Evolutionary conservation across 345 rosid species (phyloP).

Genomic region (Hevea brasiliensis): DNA sequence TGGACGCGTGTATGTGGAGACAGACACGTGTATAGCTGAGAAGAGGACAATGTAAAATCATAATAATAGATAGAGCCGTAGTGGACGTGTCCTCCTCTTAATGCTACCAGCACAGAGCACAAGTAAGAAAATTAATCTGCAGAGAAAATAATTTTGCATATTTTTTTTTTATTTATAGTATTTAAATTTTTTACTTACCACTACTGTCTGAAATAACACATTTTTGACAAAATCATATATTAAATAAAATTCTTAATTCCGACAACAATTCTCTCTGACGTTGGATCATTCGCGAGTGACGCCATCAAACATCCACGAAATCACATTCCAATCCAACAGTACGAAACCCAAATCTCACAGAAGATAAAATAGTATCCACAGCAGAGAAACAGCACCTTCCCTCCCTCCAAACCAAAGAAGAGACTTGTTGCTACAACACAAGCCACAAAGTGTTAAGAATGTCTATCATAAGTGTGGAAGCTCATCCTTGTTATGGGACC

Average conservation of each 20-base stretch:
- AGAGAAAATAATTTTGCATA: too few relatives aligned
- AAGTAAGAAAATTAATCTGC: too few relatives aligned
- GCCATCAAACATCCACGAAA: constrained; percentile 1
- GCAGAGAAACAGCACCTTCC: background rate
- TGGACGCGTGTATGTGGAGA: too few relatives aligned
- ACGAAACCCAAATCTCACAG: background rate
- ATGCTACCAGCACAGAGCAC: too few relatives aligned
- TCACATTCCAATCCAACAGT: constrained; percentile 12
- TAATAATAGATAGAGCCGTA: background rate
- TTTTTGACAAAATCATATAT: background rate
- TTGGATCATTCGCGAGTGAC: constrained; percentile 30
- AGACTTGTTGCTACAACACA: background rate
- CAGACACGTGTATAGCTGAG: background rate
- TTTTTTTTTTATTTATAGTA: too few relatives aligned
- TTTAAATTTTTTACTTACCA: background rate
- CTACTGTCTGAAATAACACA: too few relatives aligned
- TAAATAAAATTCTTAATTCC: background rate
- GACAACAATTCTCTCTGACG: background rate
- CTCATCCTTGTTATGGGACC: constrained; percentile 45
- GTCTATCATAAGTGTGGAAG: constrained; percentile 45
- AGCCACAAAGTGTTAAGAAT: constrained; percentile 41
- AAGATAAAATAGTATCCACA: background rate
- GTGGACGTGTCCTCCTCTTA: background rate
- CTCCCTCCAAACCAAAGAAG: too few relatives aligned
- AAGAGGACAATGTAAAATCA: too few relatives aligned